A percentile compares a stretch with the other conserved stretches of the same genome.
These are phyloP conservation scores for Salix purpurea DNA, from an alignment of 345 rosid genomes.

Conservation along the genomic window DNA sequence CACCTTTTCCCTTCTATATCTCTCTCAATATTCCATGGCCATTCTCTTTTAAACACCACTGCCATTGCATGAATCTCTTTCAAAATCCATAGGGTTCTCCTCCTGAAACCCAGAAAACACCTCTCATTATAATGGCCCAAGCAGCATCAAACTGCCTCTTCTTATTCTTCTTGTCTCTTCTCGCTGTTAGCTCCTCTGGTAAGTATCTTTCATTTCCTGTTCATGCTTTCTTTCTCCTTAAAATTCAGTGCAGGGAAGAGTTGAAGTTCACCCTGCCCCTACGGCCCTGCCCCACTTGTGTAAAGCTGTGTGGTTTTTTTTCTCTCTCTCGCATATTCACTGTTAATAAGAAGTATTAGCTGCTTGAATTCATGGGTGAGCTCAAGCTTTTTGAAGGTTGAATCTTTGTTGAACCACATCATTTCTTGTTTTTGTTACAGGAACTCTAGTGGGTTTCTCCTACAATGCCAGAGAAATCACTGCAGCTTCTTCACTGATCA, in stretches of 20 bases:
- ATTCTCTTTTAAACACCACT: constrained; percentile 18
- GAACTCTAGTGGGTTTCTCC: constrained; percentile 37
- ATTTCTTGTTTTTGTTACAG: constrained; percentile 10
- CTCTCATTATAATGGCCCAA: constrained; percentile 39
- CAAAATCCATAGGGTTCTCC: constrained; percentile 18
- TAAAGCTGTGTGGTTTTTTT: neutral
- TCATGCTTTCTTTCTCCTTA: neutral
- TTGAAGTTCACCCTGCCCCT: neutral
- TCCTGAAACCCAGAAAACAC: constrained; percentile 22
- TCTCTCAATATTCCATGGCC: constrained; percentile 13
- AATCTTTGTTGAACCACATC: neutral
- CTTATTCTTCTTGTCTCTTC: constrained; percentile 12
- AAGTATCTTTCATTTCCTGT: neutral
- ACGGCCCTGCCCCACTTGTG: neutral
- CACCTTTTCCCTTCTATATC: constrained; percentile 18
- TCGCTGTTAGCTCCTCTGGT: constrained; percentile 22
- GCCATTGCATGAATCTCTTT: constrained; percentile 12
- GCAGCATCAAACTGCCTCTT: constrained; percentile 24
- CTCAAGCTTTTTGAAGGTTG: neutral
- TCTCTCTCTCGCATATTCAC: no score
- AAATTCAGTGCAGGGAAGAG: neutral
- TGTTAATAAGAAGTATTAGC: no score
- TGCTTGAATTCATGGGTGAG: neutral
- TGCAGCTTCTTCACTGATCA: constrained; percentile 15
- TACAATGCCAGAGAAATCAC: constrained; percentile 13